A percentile compares a stretch with the other conserved stretches of the same genome.
phyloP scores from a whole-genome alignment of 139 green algal genomes.

The Astrephomene gubernaculifera region DNA sequence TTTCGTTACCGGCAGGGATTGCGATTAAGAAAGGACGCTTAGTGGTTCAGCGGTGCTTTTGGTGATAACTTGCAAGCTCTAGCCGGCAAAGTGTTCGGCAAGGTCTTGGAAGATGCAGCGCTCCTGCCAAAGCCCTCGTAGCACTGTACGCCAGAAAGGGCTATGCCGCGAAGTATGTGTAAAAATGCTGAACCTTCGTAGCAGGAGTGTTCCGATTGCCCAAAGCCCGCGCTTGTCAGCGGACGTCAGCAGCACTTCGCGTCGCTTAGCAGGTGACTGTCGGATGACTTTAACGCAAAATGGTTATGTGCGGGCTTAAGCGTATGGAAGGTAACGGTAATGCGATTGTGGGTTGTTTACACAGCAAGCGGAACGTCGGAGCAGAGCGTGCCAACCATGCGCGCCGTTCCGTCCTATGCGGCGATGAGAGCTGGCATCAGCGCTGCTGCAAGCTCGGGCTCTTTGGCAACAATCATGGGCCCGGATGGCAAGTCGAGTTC shows the following conservation, averaged over 20 bases:
- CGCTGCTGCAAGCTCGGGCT: background rate
- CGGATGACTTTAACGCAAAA: background rate
- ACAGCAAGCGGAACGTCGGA: background rate
- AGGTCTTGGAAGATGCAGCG: too few relatives aligned
- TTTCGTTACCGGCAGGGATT: too few relatives aligned
- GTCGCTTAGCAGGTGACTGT: background rate
- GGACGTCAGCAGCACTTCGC: background rate
- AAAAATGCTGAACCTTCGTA: too few relatives aligned
- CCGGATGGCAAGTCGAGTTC: slow-evolving; percentile 33
- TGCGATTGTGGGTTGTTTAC: background rate
- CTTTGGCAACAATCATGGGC: background rate
- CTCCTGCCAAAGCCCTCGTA: too few relatives aligned
- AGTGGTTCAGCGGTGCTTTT: too few relatives aligned
- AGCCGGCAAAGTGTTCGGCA: too few relatives aligned
- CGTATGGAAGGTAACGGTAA: background rate
- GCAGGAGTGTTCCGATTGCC: background rate
- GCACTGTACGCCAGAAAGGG: too few relatives aligned
- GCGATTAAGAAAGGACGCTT: too few relatives aligned
- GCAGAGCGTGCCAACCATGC: background rate
- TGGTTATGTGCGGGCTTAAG: too few relatives aligned
- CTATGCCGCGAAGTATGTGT: too few relatives aligned
- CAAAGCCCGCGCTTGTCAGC: background rate
- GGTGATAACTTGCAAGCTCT: too few relatives aligned
- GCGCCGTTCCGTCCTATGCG: background rate
- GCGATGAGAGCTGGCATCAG: background rate